A percentile compares a stretch with the other conserved stretches of the same genome.
Evolutionary conservation across 192 early-diverging fungal species (phyloP).

Genomic region (Obelidium mucronatum): DNA sequence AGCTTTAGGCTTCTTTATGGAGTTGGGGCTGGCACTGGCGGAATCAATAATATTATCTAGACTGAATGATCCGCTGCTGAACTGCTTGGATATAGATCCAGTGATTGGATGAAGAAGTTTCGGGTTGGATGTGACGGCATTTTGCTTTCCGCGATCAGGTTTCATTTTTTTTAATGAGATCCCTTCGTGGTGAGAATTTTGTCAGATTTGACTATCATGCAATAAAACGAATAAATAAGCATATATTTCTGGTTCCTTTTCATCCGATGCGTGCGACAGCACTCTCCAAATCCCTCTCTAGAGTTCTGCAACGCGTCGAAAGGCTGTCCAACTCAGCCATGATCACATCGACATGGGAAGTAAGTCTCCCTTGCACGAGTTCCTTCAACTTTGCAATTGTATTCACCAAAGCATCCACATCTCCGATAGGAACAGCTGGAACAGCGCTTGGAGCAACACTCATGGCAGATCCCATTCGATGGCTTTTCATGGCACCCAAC

Average conservation of each 20-base stretch:
- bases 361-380: background rate
- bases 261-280: conserved; percentile 1
- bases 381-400: conserved; percentile 16
- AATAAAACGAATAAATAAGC: background rate
- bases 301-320: conserved; percentile 2
- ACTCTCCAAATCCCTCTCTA: conserved; percentile 15
- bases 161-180: no score
- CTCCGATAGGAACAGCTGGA: background rate
- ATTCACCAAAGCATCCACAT: conserved; percentile 12
- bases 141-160: background rate
- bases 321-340: conserved; percentile 14
- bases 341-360: background rate
- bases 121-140: background rate
- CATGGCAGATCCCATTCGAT: background rate
- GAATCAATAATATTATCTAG: background rate
- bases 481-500: background rate
- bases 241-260: no score
- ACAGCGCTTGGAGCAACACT: background rate
- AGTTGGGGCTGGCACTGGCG: background rate
- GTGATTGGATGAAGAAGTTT: conserved; percentile 1
- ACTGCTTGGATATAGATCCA: background rate
- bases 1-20: background rate
- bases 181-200: no score
- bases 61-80: background rate
- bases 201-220: background rate